Percentiles rank a stretch among this genome's conserved stretches.
These are phyloP conservation scores for Gaeumannomyces sp. DNA, from an alignment of 2,329 filamentous ascomycete species.

Conservation along the genomic window DNA sequence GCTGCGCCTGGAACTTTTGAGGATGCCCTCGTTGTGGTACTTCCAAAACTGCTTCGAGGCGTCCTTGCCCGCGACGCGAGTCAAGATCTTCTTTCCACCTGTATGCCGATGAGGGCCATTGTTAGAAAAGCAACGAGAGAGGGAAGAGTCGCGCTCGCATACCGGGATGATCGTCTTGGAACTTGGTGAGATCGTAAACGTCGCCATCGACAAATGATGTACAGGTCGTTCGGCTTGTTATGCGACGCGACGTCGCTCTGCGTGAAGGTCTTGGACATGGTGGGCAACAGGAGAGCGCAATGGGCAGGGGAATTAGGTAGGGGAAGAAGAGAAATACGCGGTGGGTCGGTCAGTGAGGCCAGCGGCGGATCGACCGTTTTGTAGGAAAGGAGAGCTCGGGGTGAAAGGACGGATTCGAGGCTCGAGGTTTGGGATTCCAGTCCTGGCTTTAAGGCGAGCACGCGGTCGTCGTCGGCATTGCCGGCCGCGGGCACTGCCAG, in stretches of 20 bases:
- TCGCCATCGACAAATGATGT: conserved; percentile 90
- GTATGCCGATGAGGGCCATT: conserved; percentile 1
- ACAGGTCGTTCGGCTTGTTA: conserved; percentile 80
- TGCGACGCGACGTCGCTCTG: conserved; percentile 83
- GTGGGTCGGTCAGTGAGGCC: not conserved
- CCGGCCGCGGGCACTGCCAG: not conserved
- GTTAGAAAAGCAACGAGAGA: conserved; percentile 8
- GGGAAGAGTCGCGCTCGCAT: conserved; percentile 23
- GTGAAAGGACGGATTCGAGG: not conserved
- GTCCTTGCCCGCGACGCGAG: conserved; percentile 58
- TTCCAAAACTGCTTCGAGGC: conserved; percentile 65
- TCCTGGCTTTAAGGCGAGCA: not conserved
- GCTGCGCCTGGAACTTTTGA: conserved; percentile 78
- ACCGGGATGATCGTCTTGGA: conserved; percentile 81
- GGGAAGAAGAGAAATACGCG: not conserved
- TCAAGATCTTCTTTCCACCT: conserved; percentile 61
- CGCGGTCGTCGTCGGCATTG: conserved; percentile 4
- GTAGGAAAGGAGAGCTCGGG: not conserved
- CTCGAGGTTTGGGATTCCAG: not conserved
- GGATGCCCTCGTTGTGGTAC: conserved; percentile 76
- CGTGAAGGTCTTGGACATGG: conserved; percentile 84
- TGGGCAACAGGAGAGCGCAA: conserved; percentile 18
- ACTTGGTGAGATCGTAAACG: conserved; percentile 90
- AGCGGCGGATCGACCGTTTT: not conserved
- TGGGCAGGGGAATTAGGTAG: conserved; percentile 18